Evolutionary conservation across 2,329 filamentous ascomycete genomes (phyloP).

Genomic region (Polychaeton citri): DNA sequence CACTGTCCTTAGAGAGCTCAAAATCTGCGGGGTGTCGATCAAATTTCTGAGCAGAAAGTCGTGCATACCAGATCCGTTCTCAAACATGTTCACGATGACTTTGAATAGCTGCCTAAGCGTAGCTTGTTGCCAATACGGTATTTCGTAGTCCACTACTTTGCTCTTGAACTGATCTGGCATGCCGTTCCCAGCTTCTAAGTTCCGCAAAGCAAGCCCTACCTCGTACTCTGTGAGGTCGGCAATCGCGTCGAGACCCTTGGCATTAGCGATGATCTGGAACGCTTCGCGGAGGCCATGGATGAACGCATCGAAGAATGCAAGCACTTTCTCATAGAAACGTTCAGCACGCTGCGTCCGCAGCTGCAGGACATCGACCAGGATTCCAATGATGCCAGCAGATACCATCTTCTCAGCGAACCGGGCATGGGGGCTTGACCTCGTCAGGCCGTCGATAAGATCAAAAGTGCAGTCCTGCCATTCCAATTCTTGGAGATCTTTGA

Average conservation of each 20-base stretch:
- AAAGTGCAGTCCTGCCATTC: slow-evolving; percentile 88
- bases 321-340: slow-evolving; percentile 67
- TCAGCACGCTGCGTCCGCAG: slow-evolving; percentile 71
- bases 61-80: slow-evolving; percentile 67
- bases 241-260: slow-evolving; percentile 77
- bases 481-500: slow-evolving; percentile 52
- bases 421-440: slow-evolving; percentile 35
- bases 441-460: slow-evolving; percentile 68
- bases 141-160: slow-evolving; percentile 78
- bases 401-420: slow-evolving; percentile 74
- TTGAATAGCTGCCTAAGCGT: slow-evolving; percentile 89
- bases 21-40: slow-evolving; percentile 79
- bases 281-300: slow-evolving; percentile 71
- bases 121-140: slow-evolving; percentile 87
- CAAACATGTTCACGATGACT: slow-evolving; percentile 91
- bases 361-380: slow-evolving; percentile 77
- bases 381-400: slow-evolving; percentile 74
- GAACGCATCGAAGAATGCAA: slow-evolving; percentile 78
- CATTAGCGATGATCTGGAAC: slow-evolving; percentile 68
- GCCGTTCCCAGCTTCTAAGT: slow-evolving; percentile 55
- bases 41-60: slow-evolving; percentile 84
- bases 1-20: slow-evolving; percentile 66
- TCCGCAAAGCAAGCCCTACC: slow-evolving; percentile 54
- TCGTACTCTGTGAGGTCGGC: slow-evolving; percentile 75
- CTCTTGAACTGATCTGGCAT: slow-evolving; percentile 62